Percentiles rank a stretch among this genome's conserved stretches.
These are phyloP conservation scores for Orbilia blumenaviensis DNA, from an alignment of 2,329 filamentous ascomycete genomes.

Conservation along the genomic window DNA sequence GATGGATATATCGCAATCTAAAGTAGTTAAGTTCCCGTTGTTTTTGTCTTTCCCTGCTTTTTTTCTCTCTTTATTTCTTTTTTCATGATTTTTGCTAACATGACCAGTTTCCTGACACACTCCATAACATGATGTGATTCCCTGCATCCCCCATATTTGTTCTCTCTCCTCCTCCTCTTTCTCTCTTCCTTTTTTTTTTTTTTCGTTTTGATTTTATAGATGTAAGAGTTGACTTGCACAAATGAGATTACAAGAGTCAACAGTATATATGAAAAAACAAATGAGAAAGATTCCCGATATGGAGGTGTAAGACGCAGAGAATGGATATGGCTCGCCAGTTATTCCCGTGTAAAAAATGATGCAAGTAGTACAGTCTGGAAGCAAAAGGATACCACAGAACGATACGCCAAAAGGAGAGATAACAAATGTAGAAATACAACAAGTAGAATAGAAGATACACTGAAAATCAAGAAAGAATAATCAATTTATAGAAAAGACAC, in stretches of 20 bases:
- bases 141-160: background rate
- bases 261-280: background rate
- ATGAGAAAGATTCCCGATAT: constrained; percentile 2
- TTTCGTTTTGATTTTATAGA: background rate
- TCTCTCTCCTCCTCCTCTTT: background rate
- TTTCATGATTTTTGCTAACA: background rate
- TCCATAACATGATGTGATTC: no score
- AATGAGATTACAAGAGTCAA: constrained; percentile 19
- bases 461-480: background rate
- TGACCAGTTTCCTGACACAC: background rate
- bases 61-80: background rate
- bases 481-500: background rate
- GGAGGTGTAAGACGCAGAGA: background rate
- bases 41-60: background rate
- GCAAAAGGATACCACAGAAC: constrained; percentile 13
- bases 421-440: constrained; percentile 49
- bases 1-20: constrained; percentile 50
- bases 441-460: constrained; percentile 21
- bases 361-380: constrained; percentile 34
- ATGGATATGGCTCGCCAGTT: constrained; percentile 23
- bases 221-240: background rate
- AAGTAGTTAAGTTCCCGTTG: constrained; percentile 12
- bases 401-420: constrained; percentile 27
- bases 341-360: constrained; percentile 9
- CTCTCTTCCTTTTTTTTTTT: constrained; percentile 4